Evolutionary conservation across 495 filamentous ascomycete genomes (phyloP).

Genomic region (Penicillium bovifimosum): DNA sequence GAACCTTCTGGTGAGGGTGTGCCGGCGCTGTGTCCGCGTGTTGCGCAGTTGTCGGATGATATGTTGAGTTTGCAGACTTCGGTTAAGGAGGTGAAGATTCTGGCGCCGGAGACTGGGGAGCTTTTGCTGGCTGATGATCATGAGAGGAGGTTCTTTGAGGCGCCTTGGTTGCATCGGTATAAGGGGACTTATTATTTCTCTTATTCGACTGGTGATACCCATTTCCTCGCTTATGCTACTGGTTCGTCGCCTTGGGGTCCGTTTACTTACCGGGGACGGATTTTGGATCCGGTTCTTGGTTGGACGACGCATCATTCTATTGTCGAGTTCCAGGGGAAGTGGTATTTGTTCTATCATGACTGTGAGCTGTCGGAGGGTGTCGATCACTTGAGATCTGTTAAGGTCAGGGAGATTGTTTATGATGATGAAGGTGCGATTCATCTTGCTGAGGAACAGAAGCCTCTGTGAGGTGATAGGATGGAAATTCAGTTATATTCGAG

Average conservation of each 20-base stretch:
- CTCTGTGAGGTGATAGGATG: neutral
- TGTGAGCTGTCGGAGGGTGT: conserved; percentile 55
- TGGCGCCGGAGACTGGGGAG: conserved; percentile 51
- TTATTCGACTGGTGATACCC: conserved; percentile 71
- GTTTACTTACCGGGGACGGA: conserved; percentile 62
- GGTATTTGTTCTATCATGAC: conserved; percentile 74
- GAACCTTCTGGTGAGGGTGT: conserved; percentile 48
- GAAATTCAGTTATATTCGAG: neutral
- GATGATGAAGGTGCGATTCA: conserved; percentile 56
- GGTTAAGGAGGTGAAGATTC: conserved; percentile 49
- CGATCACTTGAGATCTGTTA: conserved; percentile 62
- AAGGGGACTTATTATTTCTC: conserved; percentile 65
- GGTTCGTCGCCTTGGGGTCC: conserved; percentile 58
- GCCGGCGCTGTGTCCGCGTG: conserved; percentile 51
- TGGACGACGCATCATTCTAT: conserved; percentile 82
- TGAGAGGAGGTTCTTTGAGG: conserved; percentile 72
- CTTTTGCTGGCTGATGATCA: conserved; percentile 59
- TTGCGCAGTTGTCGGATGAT: conserved; percentile 55
- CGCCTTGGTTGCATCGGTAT: conserved; percentile 67
- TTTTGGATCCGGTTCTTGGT: conserved; percentile 67
- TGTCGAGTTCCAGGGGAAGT: conserved; percentile 60
- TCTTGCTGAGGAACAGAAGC: conserved; percentile 7
- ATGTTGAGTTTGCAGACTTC: conserved; percentile 53
- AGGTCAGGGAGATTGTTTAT: conserved; percentile 68
- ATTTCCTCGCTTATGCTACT: conserved; percentile 61